Percentiles rank a stretch among this genome's conserved stretches.
Evolutionary conservation across 768 basidiomycete species (phyloP).

Genomic region (Pleurotus platypus): DNA sequence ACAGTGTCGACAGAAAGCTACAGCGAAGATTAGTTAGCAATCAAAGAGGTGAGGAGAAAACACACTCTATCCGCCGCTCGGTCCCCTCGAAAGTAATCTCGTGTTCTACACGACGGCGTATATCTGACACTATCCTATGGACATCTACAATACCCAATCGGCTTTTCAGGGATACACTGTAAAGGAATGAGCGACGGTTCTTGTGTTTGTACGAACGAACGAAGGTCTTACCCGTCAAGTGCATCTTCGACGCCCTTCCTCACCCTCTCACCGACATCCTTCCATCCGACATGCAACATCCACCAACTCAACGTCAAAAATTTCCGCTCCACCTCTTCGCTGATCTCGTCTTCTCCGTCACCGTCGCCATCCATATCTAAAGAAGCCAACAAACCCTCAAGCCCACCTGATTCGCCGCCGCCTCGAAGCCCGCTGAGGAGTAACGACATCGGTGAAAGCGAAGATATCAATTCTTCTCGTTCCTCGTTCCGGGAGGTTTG

Average conservation of each 20-base stretch:
- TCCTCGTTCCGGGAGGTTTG: constrained; percentile 58
- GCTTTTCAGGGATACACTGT: constrained; percentile 79
- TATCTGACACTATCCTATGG: constrained; percentile 63
- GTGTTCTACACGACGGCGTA: constrained; percentile 74
- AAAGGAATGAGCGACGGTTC: background rate
- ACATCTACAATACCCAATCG: constrained; percentile 71
- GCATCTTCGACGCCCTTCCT: constrained; percentile 75
- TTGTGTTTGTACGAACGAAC: too few species aligned
- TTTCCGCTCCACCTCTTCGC: constrained; percentile 69
- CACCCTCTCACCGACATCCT: constrained; percentile 72
- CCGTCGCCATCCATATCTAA: constrained; percentile 17
- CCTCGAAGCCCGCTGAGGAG: constrained; percentile 23
- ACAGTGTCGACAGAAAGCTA: constrained; percentile 71
- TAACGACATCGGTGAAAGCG: constrained; percentile 36
- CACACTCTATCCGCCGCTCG: constrained; percentile 55
- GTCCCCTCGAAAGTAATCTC: constrained; percentile 60
- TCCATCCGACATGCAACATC: constrained; percentile 91
- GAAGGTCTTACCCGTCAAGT: constrained; percentile 67
- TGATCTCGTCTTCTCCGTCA: constrained; percentile 28
- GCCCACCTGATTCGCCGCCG: constrained; percentile 17
- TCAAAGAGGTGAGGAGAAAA: constrained; percentile 8
- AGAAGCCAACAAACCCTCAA: background rate
- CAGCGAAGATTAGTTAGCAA: background rate
- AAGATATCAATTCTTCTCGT: constrained; percentile 39
- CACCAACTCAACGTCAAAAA: constrained; percentile 92